Base-by-base conservation (phyloP, 2,329 filamentous ascomycete species). In the Mycocentrospora acerina region DNA sequence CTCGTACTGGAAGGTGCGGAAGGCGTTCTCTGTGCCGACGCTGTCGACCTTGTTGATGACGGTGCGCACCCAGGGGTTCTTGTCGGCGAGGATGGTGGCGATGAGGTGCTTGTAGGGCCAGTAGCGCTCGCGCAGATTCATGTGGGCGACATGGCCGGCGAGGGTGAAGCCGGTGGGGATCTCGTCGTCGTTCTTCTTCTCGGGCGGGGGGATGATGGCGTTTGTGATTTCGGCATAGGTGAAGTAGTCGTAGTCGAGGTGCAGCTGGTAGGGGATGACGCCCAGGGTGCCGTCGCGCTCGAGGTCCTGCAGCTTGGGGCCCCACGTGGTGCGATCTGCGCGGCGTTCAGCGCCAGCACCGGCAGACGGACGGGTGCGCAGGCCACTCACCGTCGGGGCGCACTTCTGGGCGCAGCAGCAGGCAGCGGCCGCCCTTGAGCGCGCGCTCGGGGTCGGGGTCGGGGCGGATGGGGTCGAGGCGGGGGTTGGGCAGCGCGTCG, bases 21-120 rank as follows among this genome's bases (percentile, higher is more conserved):
- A 98, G 63, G 89, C 83, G 53, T 84, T 93, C 55, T 88, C 83
- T 15, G 81, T 79, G 41, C 93, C 93, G 7, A 98, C 91, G 45
- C 88, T 84, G 67, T 95, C 86, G 29, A 85, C 79, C 70, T 98
- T 98, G 77, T 96, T 96, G 71, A 98, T 96, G 53, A 98, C 90
- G 0, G 93, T 98, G 43, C 76, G 78, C 44, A 96, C 81, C 30
- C 72, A 73, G 8, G 82, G 78, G 68, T 95, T 95, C 72, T 98
- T 98, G 72, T 97, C 93, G 35, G 89, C 72, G 14, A 98, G 73
- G 3, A 97, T 83, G 57, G 91, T 76, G 0, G 86, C 93, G 33
- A 97, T 90, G 28, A 97, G 66, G 51, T 85, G 67, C 67, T 93
- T 95, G 74, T 94, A 95, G 0, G 87, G 88, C 9, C 89, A 72